Evolutionary conservation across 768 basidiomycete genomes (phyloP).

Genomic region (Lentinula boryana): DNA sequence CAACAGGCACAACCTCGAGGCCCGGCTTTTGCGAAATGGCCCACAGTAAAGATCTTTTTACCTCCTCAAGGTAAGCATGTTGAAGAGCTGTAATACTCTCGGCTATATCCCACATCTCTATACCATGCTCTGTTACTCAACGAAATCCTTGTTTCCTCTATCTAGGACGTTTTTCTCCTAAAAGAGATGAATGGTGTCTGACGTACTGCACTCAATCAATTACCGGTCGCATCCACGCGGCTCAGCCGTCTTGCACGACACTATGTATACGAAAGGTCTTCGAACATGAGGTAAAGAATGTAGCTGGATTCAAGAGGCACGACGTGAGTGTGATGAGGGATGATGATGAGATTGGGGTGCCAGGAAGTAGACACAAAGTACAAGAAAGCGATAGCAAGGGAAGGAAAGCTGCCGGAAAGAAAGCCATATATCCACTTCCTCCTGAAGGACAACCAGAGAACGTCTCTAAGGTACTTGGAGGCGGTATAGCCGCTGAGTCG

Average conservation of each 20-base stretch:
- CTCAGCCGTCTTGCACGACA: conserved; percentile 45
- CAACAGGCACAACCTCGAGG: conserved; percentile 26
- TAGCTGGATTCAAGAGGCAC: conserved; percentile 39
- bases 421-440: conserved; percentile 56
- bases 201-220: conserved; percentile 57
- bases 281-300: conserved; percentile 57
- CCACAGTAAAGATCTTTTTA: conserved; percentile 48
- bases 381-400: conserved; percentile 27
- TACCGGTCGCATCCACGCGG: conserved; percentile 41
- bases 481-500: conserved; percentile 27
- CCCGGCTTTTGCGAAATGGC: conserved; percentile 40
- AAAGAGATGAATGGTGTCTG: conserved; percentile 60
- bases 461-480: conserved; percentile 39
- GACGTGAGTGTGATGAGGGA: conserved; percentile 8
- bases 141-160: neutral
- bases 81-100: neutral
- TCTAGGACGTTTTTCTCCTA: conserved; percentile 50
- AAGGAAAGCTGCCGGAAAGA: conserved; percentile 5
- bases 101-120: neutral
- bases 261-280: conserved; percentile 58
- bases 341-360: neutral
- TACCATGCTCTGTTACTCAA: neutral
- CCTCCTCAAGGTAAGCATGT: conserved; percentile 39
- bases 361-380: conserved; percentile 3
- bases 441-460: conserved; percentile 55